Conservation (phyloP, 2,329 filamentous ascomycete species). For the Thielaviopsis ethacetica region DNA sequence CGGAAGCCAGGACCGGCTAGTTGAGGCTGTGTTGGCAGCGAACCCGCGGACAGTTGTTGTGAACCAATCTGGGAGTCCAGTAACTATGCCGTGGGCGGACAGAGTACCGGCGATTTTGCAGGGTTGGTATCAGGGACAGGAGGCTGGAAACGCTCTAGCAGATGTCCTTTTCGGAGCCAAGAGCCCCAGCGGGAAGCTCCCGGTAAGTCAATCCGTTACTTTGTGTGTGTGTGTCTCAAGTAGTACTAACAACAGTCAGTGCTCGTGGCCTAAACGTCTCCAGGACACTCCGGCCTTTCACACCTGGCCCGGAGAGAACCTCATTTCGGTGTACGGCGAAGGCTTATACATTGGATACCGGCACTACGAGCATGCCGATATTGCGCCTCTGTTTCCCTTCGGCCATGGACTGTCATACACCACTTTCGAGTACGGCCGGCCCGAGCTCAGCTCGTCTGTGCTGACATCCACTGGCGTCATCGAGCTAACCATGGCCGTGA, state of each 20-base stretch:
- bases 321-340: conserved; percentile 53
- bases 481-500: conserved; percentile 31
- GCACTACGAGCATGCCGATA: conserved; percentile 48
- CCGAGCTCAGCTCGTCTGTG: conserved; percentile 29
- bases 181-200: conserved; percentile 53
- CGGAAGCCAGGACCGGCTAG: conserved; percentile 44
- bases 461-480: conserved; percentile 24
- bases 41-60: conserved; percentile 53
- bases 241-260: conserved; percentile 20
- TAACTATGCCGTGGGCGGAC: conserved; percentile 54
- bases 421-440: conserved; percentile 45
- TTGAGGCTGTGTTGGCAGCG: conserved; percentile 43
- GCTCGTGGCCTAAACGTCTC: conserved; percentile 47
- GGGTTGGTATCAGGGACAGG: conserved; percentile 60
- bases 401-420: conserved; percentile 63
- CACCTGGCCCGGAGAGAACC: conserved; percentile 58
- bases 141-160: conserved; percentile 52
- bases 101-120: conserved; percentile 51
- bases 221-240: no score
- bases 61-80: conserved; percentile 51
- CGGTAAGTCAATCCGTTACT: conserved; percentile 24
- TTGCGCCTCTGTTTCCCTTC: conserved; percentile 51
- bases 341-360: conserved; percentile 58
- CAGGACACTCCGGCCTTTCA: conserved; percentile 54
- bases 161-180: conserved; percentile 47